Evolutionary conservation across 495 filamentous ascomycete genomes (phyloP).

Genomic region (Bathelium albidoporum): DNA sequence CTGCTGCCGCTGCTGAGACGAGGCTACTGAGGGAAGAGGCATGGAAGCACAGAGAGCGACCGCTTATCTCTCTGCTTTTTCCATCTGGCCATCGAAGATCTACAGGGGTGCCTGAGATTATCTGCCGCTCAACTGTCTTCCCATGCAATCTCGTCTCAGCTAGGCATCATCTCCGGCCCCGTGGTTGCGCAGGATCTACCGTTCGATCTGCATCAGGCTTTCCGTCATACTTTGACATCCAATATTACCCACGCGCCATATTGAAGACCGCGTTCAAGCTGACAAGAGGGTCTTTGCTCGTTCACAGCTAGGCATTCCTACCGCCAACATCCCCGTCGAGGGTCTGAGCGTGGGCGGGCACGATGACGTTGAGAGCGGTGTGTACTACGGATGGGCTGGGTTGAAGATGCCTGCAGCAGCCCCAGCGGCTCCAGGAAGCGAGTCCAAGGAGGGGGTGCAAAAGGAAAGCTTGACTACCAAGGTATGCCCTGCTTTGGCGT

Average conservation of each 20-base stretch:
- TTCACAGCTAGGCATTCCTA: slow-evolving; percentile 77
- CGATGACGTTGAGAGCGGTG: slow-evolving; percentile 57
- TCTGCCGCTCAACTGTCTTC: not conserved
- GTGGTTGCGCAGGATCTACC: not conserved
- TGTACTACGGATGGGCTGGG: slow-evolving; percentile 86
- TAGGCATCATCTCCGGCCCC: not conserved
- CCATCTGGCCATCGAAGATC: slow-evolving; percentile 1
- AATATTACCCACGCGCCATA: not conserved
- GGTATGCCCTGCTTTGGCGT: not conserved
- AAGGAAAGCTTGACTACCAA: not conserved
- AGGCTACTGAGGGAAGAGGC: not conserved
- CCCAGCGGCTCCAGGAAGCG: not conserved
- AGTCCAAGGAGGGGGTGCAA: not conserved
- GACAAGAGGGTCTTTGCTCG: not conserved
- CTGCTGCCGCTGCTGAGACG: not conserved
- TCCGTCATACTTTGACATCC: not conserved
- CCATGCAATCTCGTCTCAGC: not conserved
- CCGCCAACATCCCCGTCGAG: slow-evolving; percentile 86
- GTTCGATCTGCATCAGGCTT: not conserved
- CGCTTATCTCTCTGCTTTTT: not conserved
- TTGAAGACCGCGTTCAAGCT: not conserved
- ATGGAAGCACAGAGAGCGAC: not conserved
- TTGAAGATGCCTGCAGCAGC: slow-evolving; percentile 25
- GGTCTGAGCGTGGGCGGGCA: slow-evolving; percentile 59
- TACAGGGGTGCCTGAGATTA: not conserved